phyloP scores from a whole-genome alignment of 306 rosid genomes.

The Glycyrrhiza uralensis region DNA sequence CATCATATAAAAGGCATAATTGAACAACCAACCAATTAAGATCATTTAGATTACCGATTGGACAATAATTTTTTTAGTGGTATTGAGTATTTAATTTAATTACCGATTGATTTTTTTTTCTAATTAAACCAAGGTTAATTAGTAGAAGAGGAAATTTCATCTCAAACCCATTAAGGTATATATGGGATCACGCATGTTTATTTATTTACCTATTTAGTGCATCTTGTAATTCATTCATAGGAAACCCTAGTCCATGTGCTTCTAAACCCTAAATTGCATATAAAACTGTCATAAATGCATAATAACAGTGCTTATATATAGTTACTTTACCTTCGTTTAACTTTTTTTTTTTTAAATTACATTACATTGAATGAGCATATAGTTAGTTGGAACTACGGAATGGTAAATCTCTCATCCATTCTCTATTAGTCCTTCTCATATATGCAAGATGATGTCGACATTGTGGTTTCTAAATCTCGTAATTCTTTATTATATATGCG shows the following conservation, averaged over 20 bases:
- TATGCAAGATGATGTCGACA: conserved; percentile 13
- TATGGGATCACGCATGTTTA: not conserved
- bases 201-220: not conserved
- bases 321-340: not conserved
- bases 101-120: no score
- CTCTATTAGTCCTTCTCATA: conserved; percentile 10
- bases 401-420: conserved; percentile 15
- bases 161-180: not conserved
- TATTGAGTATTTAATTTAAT: no score
- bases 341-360: not conserved
- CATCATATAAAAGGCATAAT: conserved; percentile 10
- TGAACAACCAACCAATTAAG: not conserved
- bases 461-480: conserved; percentile 1
- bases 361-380: not conserved
- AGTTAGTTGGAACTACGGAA: conserved; percentile 7
- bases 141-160: conserved; percentile 3
- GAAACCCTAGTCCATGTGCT: conserved; percentile 31
- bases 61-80: not conserved
- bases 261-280: conserved; percentile 32
- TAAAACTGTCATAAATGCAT: not conserved
- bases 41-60: not conserved
- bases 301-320: not conserved
- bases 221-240: not conserved
- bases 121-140: not conserved
- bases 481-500: not conserved